These are phyloP conservation scores for Pleurotus tuoliensis DNA, from an alignment of 768 basidiomycete species.

Conservation along the genomic window DNA sequence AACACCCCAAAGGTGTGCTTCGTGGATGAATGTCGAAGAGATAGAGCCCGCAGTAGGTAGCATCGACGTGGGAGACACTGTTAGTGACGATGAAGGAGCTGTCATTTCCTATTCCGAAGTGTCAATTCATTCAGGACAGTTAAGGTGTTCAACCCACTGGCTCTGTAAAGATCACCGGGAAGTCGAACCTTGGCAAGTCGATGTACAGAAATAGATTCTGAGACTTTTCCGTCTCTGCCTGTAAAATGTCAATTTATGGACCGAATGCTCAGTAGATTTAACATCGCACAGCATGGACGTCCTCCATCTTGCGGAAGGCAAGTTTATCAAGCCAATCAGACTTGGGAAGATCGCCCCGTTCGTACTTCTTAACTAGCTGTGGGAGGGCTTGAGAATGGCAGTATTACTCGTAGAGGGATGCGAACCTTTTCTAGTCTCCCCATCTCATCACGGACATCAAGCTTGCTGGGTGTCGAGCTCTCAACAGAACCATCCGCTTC, in stretches of 20 bases:
- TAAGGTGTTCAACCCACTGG: slow-evolving; percentile 44
- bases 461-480: slow-evolving; percentile 83
- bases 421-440: slow-evolving; percentile 87
- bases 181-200: slow-evolving; percentile 94
- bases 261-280: not conserved
- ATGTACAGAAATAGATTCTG: slow-evolving; percentile 95
- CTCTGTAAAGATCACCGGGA: slow-evolving; percentile 94
- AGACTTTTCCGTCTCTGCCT: slow-evolving; percentile 91
- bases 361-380: slow-evolving; percentile 92
- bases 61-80: slow-evolving; percentile 34
- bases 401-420: not conserved
- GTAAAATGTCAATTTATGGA: not conserved
- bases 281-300: slow-evolving; percentile 78
- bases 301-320: slow-evolving; percentile 92
- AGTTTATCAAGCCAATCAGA: slow-evolving; percentile 95
- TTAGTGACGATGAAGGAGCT: slow-evolving; percentile 10
- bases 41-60: slow-evolving; percentile 38
- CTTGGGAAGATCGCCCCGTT: slow-evolving; percentile 88
- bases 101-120: slow-evolving; percentile 33
- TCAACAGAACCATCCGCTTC: slow-evolving; percentile 87
- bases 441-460: slow-evolving; percentile 84
- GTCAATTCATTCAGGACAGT: not conserved
- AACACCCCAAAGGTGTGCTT: slow-evolving; percentile 80
- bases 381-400: not conserved
- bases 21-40: slow-evolving; percentile 49